These are phyloP conservation scores for Ilyonectria robusta DNA, from an alignment of 2,329 filamentous ascomycete genomes.

Conservation along the genomic window DNA sequence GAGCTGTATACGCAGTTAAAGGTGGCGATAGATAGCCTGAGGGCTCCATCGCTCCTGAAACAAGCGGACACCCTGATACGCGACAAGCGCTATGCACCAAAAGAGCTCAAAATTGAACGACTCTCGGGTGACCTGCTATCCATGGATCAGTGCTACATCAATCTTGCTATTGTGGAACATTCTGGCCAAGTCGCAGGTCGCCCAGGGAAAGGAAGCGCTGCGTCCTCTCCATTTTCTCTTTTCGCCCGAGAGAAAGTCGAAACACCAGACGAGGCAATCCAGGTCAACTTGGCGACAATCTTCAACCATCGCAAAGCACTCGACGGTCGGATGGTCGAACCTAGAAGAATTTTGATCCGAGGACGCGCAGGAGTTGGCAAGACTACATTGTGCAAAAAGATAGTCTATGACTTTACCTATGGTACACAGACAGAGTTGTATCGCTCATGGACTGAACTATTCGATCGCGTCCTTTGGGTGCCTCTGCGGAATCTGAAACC, in stretches of 20 bases:
- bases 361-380: conserved; percentile 57
- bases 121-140: conserved; percentile 52
- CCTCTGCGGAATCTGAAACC: conserved; percentile 54
- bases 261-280: conserved; percentile 35
- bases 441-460: conserved; percentile 38
- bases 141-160: conserved; percentile 58
- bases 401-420: conserved; percentile 52
- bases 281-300: conserved; percentile 45
- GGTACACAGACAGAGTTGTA: conserved; percentile 21
- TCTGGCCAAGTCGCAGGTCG: conserved; percentile 1
- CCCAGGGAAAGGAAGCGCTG: conserved; percentile 8
- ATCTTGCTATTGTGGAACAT: conserved; percentile 54
- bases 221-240: conserved; percentile 24
- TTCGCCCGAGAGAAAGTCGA: conserved; percentile 47
- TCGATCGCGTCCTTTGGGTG: conserved; percentile 57
- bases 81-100: conserved; percentile 39
- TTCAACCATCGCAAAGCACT: conserved; percentile 45
- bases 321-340: conserved; percentile 30
- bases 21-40: background rate
- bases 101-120: conserved; percentile 51
- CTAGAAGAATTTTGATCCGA: conserved; percentile 54
- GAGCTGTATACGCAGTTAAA: conserved; percentile 15
- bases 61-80: conserved; percentile 39
- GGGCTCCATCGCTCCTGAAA: conserved; percentile 16
- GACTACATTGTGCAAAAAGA: conserved; percentile 59